Percentiles rank a stretch among this genome's conserved stretches.
These are phyloP conservation scores for Trifolium repens DNA, from an alignment of 306 rosid species.

Conservation along the genomic window DNA sequence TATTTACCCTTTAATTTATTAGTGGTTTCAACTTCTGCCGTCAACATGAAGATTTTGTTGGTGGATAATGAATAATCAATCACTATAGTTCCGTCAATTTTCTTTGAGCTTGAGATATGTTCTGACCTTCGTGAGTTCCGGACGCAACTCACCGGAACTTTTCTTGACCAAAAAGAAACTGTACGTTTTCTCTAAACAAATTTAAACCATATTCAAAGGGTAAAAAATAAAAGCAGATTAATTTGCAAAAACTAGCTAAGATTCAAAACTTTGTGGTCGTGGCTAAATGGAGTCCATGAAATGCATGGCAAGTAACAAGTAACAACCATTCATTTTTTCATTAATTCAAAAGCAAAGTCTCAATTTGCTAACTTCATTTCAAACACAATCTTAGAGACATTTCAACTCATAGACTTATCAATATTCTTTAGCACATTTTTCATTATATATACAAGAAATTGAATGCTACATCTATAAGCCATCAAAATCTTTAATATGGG, in stretches of 20 bases:
- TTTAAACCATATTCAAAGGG: background rate
- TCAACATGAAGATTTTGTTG: too few species aligned
- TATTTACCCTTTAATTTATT: too few species aligned
- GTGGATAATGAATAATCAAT: too few species aligned
- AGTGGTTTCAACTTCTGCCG: too few species aligned
- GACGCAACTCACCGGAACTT: too few species aligned
- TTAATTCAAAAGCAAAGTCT: conserved; percentile 1
- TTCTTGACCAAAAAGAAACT: too few species aligned
- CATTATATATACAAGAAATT: conserved; percentile 12
- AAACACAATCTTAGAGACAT: conserved; percentile 8
- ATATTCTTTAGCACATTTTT: background rate
- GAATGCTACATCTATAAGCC: background rate
- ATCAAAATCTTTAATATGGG: conserved; percentile 67
- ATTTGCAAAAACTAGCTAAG: background rate
- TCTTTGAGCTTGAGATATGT: too few species aligned
- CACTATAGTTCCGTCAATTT: too few species aligned
- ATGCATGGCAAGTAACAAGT: background rate
- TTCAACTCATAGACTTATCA: conserved; percentile 9
- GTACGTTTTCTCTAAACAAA: too few species aligned
- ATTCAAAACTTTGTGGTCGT: conserved; percentile 2
- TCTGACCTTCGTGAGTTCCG: too few species aligned
- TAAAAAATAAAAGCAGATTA: background rate
- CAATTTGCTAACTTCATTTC: conserved; percentile 30
- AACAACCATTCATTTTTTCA: conserved; percentile 14
- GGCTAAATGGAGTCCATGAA: conserved; percentile 43